Evolutionary conservation across 108 stramenopile genomes (phyloP), one percentile per base, ranked within the genome.

Genomic region (Cyclotella cryptica): DNA sequence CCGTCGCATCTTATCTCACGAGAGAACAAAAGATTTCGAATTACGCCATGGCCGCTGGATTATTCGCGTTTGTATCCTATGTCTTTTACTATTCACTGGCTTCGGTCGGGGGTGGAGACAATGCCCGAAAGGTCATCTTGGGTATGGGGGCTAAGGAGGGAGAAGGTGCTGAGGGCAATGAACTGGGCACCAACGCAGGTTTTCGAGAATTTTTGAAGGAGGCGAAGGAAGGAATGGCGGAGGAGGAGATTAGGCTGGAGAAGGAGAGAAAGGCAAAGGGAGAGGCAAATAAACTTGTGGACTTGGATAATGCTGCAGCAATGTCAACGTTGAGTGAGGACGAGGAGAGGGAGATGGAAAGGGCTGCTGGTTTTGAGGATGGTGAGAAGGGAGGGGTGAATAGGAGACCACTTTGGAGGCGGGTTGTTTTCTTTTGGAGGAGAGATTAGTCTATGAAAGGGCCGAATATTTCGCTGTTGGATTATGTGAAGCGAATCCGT

Each of bases 341-440:
- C 10, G 67, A 74, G 61, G 79, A 80, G 67, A 58, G 68, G 39
- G 79, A 61, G 72, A 80, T 80, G 72, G 68, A 67, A 4, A 69
- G 68, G 60, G 58, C 63, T 35, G 80, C 84, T 24, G 69, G 69
- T 15, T 72, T 67, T 57, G 84, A 72, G 40, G 79, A 85, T 24
- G 43, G 39, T 0, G 41, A 24, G 18, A 21, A 43, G 29, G 64
- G 43, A 10, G 55, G 57, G 28, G 47, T 4, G 22, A 39, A 35
- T 28, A 66, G 51, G 30, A 72, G 81, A 62, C 79, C 85, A 2
- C 59, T 85, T 0, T 78, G 79, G 77, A 85, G 78, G 58, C 46
- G 52, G 30, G 46, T 85, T 62, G 77, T 85, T 12, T 85, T 85
- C 72, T 85, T 85, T 67, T 85, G 85, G 85, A 85, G 71, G 46